These are phyloP conservation scores for Alternaria consortialis DNA, from an alignment of 2,329 filamentous ascomycete species.

Conservation along the genomic window DNA sequence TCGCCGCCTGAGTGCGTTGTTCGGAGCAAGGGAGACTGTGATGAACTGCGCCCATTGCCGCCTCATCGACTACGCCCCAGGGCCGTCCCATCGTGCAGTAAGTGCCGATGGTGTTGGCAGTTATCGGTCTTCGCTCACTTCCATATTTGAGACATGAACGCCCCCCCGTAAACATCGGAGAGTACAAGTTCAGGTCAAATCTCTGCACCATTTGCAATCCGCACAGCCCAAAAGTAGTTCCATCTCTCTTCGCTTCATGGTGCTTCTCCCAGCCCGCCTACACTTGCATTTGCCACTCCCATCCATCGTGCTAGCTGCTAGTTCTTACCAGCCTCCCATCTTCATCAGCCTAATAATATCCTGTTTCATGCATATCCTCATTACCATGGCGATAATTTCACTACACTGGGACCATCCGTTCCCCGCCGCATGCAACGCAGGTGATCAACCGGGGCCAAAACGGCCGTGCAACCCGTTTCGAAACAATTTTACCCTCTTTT, in stretches of 20 bases:
- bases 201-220: neutral
- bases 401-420: conserved; percentile 35
- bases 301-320: conserved; percentile 3
- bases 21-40: neutral
- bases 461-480: conserved; percentile 30
- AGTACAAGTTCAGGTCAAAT: neutral
- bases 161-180: neutral
- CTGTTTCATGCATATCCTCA: conserved; percentile 5
- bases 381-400: conserved; percentile 15
- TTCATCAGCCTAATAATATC: conserved; percentile 20
- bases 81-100: conserved; percentile 13
- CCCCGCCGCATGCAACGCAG: conserved; percentile 18
- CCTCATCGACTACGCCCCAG: conserved; percentile 9
- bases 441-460: conserved; percentile 17
- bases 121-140: conserved; percentile 6
- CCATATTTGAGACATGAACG: neutral
- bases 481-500: conserved; percentile 40
- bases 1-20: conserved; percentile 11
- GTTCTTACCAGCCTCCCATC: conserved; percentile 2
- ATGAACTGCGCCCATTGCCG: neutral
- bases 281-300: conserved; percentile 1
- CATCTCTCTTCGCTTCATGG: neutral
- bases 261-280: neutral
- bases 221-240: neutral
- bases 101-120: conserved; percentile 10